Evolutionary conservation across 495 filamentous ascomycete species (phyloP), one percentile per base, ranked within the genome.

Genomic region (Penicillium waksmanii): DNA sequence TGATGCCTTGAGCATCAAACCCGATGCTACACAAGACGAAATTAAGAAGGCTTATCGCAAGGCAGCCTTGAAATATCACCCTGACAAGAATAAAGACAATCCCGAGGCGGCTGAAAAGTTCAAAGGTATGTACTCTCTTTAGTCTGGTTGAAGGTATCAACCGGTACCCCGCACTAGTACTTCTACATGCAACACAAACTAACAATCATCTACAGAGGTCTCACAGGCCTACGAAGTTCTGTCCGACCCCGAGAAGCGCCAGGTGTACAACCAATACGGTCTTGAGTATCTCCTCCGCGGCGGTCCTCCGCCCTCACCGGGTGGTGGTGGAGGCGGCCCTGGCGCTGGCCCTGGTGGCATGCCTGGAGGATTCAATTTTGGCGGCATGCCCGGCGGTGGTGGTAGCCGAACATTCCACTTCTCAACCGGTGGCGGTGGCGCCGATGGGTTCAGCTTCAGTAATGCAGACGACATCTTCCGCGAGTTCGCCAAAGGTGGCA

Each of bases 41-140:
- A 95, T 99, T 74, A 97, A 96, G 76, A 99, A 99, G 68, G 95
- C 88, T 36, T 98, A 98, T 71, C 93, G 91, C 61, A 96, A 95
- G 81, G 82, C 85, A 38, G 96, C 95, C 46, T 77, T 98, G 70
- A 97, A 96, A 79, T 87, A 86, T 69, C 95, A 98, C 69, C 95
- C 95, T 0, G 95, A 98, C 75, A 98, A 98, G 81, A 98, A 98
- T 79, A 94, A 93, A 71, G 89, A 96, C 73, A 91, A 95, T 64
- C 88, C 92, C 17, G 70, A 82, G 17, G 89, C 92, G 21, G 78
- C 85, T 54, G 94, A 98, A 63, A 96, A 91, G 67, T 98, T 98
- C 77, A 94, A 94, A 80, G 81, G 82, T 80, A 73, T 49, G 73
- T 67, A 5, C 34, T 25, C 8, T 49, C 10, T 46, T 19, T 36